Evolutionary conservation across 116 monocot genomes (phyloP), one percentile per base, ranked within the genome.

Genomic region (Posidonia oceanica): DNA sequence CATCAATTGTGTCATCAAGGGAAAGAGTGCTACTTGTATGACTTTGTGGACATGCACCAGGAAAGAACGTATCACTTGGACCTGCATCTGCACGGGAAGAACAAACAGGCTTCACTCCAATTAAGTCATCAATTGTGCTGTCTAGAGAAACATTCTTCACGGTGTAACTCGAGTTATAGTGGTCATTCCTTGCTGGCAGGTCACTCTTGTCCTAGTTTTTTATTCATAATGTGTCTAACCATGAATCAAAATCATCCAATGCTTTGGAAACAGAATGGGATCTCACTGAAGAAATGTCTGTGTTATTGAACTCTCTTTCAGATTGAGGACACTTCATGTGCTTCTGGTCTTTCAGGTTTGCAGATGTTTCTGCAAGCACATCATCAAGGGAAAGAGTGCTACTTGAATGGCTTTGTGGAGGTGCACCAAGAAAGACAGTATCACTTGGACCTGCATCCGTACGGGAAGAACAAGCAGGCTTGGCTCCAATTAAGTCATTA

Each of bases 231-330:
- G 62, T 62, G 42, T 72, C 63, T 15, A 72, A 53, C 72, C 61
- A 72, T n/a, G 63, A 72, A 81, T 81, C 84, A 69, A 87, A 79
- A 68, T 84, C 84, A 40, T 81, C 84, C 8, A 72, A 51, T 14
- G 48, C 55, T 36, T 73, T 78, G 59, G 67, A 62, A 22, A 42
- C 52, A 52, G 78, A 66, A 58, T 10, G 7, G 13, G 59, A 36
- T 23, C 54, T 40, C 41, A 16, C 36, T 56, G 22, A 56, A 14
- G 61, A 66, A 17, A 63, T 12, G 23, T 61, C 29, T 8, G 38
- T 41, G 37, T 11, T 2, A 23, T 14, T 40, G 4, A 36, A 5
- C 5, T 14, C 58, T 51, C 23, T 18, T 66, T 29, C 55, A 36
- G 39, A 23, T 73, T 54, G 23, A 55, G 39, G 37, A 23, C 60